Evolutionary conservation across 2,329 filamentous ascomycete species (phyloP), one percentile per base, ranked within the genome.

Genomic region (Tolypocladium cylindrosporum): DNA sequence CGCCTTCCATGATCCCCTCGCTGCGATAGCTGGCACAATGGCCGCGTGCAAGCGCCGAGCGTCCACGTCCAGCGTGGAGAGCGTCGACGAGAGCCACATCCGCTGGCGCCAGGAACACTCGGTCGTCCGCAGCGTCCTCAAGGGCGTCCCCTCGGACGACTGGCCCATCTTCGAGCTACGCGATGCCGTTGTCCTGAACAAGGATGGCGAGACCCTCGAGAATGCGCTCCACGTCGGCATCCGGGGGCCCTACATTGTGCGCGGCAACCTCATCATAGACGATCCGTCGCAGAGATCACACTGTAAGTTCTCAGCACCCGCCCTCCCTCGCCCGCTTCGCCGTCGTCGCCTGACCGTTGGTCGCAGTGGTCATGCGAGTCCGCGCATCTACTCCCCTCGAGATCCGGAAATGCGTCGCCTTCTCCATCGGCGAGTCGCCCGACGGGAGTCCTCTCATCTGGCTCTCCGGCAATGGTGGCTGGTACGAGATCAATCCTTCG

Each of bases 401-500:
- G 62, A 76, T 89, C 56, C 71, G 74, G n/a, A 72, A 77, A 40
- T 77, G 75, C 31, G 61, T 63, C 2, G 65, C 67, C 39, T 84
- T 81, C 64, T 81, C 84, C 14, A 82, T 87, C 39, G 81, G 80
- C 53, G 72, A 74, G 50, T 72, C 73, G 34, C 67, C 74, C 16
- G 78, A 81, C 55, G 78, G 77, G 0, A 74, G 77, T 21, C 77
- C 82, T 4, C 75, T 81, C n/a, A 74, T 89, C 37, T 91, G 88
- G 88, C 84, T 86, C 1, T 64, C 66, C 1, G 70, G 69, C 41
- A 66, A 75, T 57, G 80, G 84, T 14, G 87, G 86, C 51, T 90
- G 87, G 86, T 90, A 84, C 67, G 81, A 86, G 65, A 78, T 91
- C 48, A 75, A 75, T 39, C 86, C 88, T 1, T 74, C 80, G n/a